Evolutionary conservation across 306 rosid species (phyloP).

Genomic region (Gynostemma pentaphyllum): DNA sequence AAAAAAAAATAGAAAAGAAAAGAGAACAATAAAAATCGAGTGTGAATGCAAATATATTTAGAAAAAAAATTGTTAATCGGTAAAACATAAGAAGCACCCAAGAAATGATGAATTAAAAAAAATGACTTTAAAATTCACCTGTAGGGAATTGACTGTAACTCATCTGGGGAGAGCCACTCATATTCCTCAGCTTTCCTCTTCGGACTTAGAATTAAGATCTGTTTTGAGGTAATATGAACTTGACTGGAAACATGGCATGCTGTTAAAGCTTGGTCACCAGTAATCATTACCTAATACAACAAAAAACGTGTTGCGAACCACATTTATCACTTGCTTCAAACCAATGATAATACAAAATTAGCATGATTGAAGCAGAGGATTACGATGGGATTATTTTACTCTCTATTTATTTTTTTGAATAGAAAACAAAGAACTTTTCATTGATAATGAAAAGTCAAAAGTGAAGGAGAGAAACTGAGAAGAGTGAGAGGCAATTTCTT

Average conservation of each 20-base stretch:
- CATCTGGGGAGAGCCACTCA: slow-evolving; percentile 89
- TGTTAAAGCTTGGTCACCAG: slow-evolving; percentile 98
- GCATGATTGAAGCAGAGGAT: neutral
- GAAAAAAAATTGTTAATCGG: neutral
- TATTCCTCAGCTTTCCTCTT: slow-evolving; percentile 44
- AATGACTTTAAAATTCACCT: slow-evolving; percentile 26
- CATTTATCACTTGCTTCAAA: neutral
- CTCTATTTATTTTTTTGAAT: neutral
- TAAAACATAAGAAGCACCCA: neutral
- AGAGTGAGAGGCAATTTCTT: neutral
- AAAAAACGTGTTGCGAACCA: neutral
- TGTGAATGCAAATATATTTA: neutral
- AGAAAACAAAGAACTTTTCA: too few relatives aligned
- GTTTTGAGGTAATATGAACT: slow-evolving; percentile 87
- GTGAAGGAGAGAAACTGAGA: neutral
- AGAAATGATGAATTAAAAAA: neutral
- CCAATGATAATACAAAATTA: neutral
- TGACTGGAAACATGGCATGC: slow-evolving; percentile 99
- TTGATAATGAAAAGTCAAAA: neutral
- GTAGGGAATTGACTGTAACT: slow-evolving; percentile 50
- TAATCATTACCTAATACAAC: slow-evolving; percentile 77
- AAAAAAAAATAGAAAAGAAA: neutral
- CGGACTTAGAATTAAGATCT: slow-evolving; percentile 64
- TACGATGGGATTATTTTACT: neutral
- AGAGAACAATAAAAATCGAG: neutral